A percentile compares a stretch with the other conserved stretches of the same genome.
phyloP scores from a whole-genome alignment of 805 yeast species.

The Lipomyces anomalus region DNA sequence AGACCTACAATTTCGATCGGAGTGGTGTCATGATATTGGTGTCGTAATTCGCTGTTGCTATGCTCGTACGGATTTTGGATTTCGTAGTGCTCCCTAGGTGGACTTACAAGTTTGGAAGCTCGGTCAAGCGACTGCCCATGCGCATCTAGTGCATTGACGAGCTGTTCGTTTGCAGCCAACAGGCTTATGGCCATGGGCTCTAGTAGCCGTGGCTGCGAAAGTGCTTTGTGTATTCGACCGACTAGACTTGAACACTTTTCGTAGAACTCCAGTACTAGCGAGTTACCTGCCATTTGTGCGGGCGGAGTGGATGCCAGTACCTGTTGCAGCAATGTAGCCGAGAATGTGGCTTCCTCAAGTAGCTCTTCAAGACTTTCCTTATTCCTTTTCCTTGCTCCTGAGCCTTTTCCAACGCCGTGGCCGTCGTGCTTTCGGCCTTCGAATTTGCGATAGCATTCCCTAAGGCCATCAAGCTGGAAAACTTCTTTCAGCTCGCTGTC shows the following conservation, averaged over 20 bases:
- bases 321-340: constrained; percentile 14
- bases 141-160: constrained; percentile 9
- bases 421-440: constrained; percentile 1
- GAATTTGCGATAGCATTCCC: not conserved
- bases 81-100: constrained; percentile 19
- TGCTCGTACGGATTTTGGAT: not conserved
- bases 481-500: constrained; percentile 1
- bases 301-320: constrained; percentile 12
- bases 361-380: constrained; percentile 2
- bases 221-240: constrained; percentile 3
- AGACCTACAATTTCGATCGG: no score
- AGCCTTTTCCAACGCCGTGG: not conserved
- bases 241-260: constrained; percentile 16
- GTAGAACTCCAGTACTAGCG: constrained; percentile 14
- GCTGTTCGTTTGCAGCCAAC: constrained; percentile 9
- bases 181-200: not conserved
- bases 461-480: not conserved
- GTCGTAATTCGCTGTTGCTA: no score
- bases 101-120: constrained; percentile 14
- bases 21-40: no score
- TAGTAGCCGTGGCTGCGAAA: not conserved
- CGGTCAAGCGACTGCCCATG: constrained; percentile 15
- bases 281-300: constrained; percentile 14
- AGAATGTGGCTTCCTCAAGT: constrained; percentile 11
- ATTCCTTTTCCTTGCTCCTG: not conserved